These are phyloP conservation scores for Carpinus fangiana DNA, from an alignment of 306 rosid species.

Conservation along the genomic window DNA sequence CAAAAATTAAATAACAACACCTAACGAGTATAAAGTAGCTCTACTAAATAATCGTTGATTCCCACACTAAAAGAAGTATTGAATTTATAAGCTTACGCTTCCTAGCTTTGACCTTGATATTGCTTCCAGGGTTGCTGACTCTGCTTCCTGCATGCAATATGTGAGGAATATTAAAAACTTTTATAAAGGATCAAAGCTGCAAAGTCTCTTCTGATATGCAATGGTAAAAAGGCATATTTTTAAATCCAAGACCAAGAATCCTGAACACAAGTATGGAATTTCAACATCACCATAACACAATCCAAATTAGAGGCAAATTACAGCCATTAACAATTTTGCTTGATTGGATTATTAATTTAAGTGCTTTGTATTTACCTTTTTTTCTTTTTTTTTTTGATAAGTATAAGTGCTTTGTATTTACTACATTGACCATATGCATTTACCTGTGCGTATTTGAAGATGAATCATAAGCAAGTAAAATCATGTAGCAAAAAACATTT, in stretches of 20 bases:
- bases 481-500: neutral
- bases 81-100: constrained; percentile 54
- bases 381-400: too few relatives aligned
- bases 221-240: neutral
- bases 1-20: neutral
- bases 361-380: neutral
- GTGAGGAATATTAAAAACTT: neutral
- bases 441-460: neutral
- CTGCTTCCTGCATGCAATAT: constrained; percentile 74
- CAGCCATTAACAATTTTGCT: neutral
- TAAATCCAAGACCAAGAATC: neutral
- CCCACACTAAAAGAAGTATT: constrained; percentile 24
- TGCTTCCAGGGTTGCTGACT: constrained; percentile 92
- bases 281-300: neutral
- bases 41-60: neutral
- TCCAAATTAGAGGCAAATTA: neutral
- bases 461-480: neutral
- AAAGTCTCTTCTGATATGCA: constrained; percentile 15
- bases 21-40: neutral
- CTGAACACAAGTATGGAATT: neutral
- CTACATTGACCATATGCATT: neutral
- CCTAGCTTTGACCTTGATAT: constrained; percentile 87
- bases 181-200: constrained; percentile 1
- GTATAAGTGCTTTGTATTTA: neutral
- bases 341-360: neutral